A percentile compares a stretch with the other conserved stretches of the same genome.
These are phyloP conservation scores for Diaporthe vexans DNA, from an alignment of 2,329 filamentous ascomycete genomes.

Conservation along the genomic window DNA sequence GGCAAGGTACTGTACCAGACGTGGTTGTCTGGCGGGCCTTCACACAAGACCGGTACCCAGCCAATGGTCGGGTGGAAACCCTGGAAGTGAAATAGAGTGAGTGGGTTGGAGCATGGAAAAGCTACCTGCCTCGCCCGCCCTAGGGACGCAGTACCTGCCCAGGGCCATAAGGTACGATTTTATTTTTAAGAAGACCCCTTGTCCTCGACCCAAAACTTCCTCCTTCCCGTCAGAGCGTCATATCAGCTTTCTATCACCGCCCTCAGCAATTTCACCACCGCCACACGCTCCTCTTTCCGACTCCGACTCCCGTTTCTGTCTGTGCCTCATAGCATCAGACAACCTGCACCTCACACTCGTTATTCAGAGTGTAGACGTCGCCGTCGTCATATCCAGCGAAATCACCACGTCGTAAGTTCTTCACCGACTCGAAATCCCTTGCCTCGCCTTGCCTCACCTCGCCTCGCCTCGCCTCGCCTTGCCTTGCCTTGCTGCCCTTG, in stretches of 20 bases:
- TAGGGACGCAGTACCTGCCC: slow-evolving; percentile 26
- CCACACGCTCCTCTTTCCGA: background rate
- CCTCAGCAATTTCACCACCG: slow-evolving; percentile 28
- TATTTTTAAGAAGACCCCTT: slow-evolving; percentile 43
- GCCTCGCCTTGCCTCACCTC: background rate
- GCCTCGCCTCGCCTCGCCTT: background rate
- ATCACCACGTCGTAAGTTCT: slow-evolving; percentile 7
- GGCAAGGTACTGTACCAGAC: background rate
- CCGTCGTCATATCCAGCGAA: background rate
- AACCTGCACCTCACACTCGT: background rate
- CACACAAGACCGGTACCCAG: background rate
- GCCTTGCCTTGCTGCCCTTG: slow-evolving; percentile 4
- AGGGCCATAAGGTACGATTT: slow-evolving; percentile 34
- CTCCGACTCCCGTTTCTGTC: background rate
- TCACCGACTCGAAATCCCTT: slow-evolving; percentile 4
- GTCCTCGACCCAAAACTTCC: slow-evolving; percentile 40
- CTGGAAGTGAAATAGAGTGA: slow-evolving; percentile 23
- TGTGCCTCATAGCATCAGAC: slow-evolving; percentile 22
- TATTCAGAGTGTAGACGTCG: background rate
- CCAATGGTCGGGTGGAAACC: slow-evolving; percentile 22
- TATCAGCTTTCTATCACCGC: slow-evolving; percentile 32
- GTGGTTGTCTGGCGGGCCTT: background rate
- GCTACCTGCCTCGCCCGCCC: slow-evolving; percentile 12
- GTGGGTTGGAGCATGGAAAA: slow-evolving; percentile 15
- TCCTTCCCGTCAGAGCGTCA: slow-evolving; percentile 38